phyloP scores from a whole-genome alignment of 164 flowering plant species.

The Annona squamosa region DNA sequence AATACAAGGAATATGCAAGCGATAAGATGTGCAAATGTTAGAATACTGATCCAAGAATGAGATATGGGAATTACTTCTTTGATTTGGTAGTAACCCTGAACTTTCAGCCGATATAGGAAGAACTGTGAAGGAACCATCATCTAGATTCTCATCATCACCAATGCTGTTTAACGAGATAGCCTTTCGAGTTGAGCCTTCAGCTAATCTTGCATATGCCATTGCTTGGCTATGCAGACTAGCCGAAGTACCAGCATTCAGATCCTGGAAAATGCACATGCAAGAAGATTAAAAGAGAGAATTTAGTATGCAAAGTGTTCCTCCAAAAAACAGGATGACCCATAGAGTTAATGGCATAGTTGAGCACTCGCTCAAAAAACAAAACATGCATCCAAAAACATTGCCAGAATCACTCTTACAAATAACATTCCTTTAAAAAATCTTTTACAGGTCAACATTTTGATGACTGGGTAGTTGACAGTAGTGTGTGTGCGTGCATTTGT shows the following conservation, averaged over 20 bases:
- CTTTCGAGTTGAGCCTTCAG: conserved; percentile 36
- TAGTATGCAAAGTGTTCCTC: background rate
- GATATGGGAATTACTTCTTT: conserved; percentile 34
- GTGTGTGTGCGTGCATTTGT: no score
- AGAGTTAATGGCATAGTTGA: background rate
- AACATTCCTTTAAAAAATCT: no score
- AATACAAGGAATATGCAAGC: background rate
- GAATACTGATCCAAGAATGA: background rate
- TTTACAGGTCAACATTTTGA: no score
- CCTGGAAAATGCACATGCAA: conserved; percentile 28
- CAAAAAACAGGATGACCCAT: background rate
- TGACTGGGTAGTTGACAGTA: no score
- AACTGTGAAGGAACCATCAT: conserved; percentile 37
- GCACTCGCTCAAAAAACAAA: background rate
- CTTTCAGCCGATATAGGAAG: conserved; percentile 90
- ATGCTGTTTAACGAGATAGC: conserved; percentile 15
- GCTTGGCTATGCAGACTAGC: conserved; percentile 60
- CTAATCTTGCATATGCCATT: conserved; percentile 56
- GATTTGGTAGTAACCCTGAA: conserved; percentile 56
- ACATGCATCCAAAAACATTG: no score
- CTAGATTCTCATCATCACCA: conserved; percentile 21
- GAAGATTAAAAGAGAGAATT: background rate
- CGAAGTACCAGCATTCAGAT: conserved; percentile 19
- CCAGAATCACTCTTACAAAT: no score
- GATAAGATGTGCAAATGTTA: background rate